Base-by-base conservation (phyloP, 768 basidiomycete genomes). In the Tulasnella sp. region DNA sequence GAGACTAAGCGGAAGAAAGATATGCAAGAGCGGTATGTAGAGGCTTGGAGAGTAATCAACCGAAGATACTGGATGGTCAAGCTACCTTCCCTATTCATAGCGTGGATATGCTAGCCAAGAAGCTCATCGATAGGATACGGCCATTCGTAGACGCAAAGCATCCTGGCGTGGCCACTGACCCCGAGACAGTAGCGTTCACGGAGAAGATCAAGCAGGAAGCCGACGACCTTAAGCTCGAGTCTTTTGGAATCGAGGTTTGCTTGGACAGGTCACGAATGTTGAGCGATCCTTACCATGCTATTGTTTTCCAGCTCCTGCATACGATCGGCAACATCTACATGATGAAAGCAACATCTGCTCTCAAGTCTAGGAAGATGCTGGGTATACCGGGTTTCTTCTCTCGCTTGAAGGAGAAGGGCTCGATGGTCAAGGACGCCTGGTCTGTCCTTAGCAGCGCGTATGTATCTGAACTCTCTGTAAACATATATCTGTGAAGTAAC, bases 401-500 rank as follows among this genome's bases (percentile, higher is more conserved):
- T 30, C 80, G 87, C 31, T 70, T 99, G 66, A 98, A 94, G 72
- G 96, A 99, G 72, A 93, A 92, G 70, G 92, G 91, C 4, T 71
- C 87, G 0, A 76, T 93, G 53, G 86, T 92, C 25, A 98, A 98
- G 71, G 96, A 99, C 64, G 88, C 92, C 0, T 98, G 91, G 87
- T 92, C 92, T 15, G 86, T 98, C 61, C 86, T 98, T 61, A 89
- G 91, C 34, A 92, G 89, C 76, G 94, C 94, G 84, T 92, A 72
- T 73, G 90, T 76, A 29, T 61, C 30, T 8, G 10, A n/a, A 19
- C 24, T 25, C 7, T 24, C n/a, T 27, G 19, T 29, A 7, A 4
- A n/a, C 12, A 29, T 12, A 21, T 19, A 9, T 22, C 50, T 29
- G 8, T 30, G 7, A 48, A 7, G 46, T 59, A 43, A 27, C 46